Base-by-base conservation (phyloP, 2,329 filamentous ascomycete species). In the Aspergillus tanneri region DNA sequence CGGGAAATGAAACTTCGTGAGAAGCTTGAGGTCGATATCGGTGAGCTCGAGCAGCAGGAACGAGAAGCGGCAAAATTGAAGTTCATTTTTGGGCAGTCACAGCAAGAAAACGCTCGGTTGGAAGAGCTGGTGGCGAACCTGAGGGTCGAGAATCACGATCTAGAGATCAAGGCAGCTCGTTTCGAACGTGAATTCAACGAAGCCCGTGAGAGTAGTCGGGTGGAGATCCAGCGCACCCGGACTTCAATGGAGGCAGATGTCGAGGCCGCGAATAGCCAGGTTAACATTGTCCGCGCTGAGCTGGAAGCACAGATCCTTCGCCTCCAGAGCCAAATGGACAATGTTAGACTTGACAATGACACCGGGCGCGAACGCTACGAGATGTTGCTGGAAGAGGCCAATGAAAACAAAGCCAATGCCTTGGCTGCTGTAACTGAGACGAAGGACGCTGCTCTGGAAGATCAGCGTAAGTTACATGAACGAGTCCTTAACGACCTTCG, bases 111-210 rank as follows among this genome's bases (percentile, higher is more conserved):
- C 59, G 84, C 84, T 32, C 83, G 83, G 62, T 79, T 95, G 2
- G 78, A 83, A 50, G 77, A 80, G 47, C 67, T 77, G 16, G 66
- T 82, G 37, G 72, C 74, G 42, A 67, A 70, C 34, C 65, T 83
- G 30, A 66, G 72, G 46, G 62, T 71, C 16, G 73, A 78, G 62
- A 88, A 87, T 61, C 78, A 87, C 60, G 83, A 86, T 54, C 80
- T 92, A 47, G 84, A 92, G 59, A 80, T 85, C 60, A 79, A 80
- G 51, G 80, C 83, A 16, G 78, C 84, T 56, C 81, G 83, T 32
- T 86, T 85, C 64, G 84, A 95, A 68, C 83, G 88, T 43, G 90
- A 96, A 62, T 87, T 92, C 60, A 82, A 90, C 50, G 88, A 95
- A 61, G 88, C 89, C 8, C 83, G 87, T 54, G 89, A 96, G 60